These are phyloP conservation scores for Microstegium vimineum DNA, from an alignment of 176 grass and related monocot species.

Conservation along the genomic window DNA sequence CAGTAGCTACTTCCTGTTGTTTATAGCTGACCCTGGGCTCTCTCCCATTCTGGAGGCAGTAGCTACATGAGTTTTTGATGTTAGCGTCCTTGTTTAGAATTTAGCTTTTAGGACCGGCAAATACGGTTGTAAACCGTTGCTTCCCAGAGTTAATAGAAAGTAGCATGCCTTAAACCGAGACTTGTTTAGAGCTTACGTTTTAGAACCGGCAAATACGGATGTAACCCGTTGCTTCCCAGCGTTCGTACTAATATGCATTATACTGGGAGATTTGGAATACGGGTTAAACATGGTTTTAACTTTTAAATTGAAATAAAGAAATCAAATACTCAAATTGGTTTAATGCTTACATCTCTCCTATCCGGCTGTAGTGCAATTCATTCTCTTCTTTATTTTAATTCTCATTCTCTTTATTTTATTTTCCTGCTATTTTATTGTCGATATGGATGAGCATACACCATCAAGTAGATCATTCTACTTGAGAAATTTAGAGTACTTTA, in stretches of 20 bases:
- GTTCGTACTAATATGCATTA: slow-evolving; percentile 4
- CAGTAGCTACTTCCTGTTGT: slow-evolving; percentile 27
- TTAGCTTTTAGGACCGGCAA: not conserved
- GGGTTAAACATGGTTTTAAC: not conserved
- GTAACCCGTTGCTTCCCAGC: slow-evolving; percentile 2
- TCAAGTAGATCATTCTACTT: too few relatives aligned
- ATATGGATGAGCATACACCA: too few relatives aligned
- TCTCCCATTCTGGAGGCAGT: slow-evolving; percentile 6
- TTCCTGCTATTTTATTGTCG: too few relatives aligned
- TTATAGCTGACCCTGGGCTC: slow-evolving; percentile 26
- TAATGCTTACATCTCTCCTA: not conserved
- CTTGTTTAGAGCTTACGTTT: not conserved
- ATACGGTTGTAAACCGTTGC: slow-evolving; percentile 17
- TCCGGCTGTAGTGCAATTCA: too few relatives aligned
- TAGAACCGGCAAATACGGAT: slow-evolving; percentile 14
- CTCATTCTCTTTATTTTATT: too few relatives aligned
- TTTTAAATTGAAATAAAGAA: not conserved
- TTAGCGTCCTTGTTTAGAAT: slow-evolving; percentile 23
- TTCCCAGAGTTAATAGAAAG: not conserved
- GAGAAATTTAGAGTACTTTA: too few relatives aligned
- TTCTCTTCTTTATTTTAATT: too few relatives aligned
- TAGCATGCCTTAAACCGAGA: not conserved
- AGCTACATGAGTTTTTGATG: not conserved
- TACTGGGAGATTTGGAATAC: not conserved
- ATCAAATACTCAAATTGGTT: not conserved